Conservation (phyloP, 2,329 filamentous ascomycete genomes). For the Pleochaeta shiraiana region DNA sequence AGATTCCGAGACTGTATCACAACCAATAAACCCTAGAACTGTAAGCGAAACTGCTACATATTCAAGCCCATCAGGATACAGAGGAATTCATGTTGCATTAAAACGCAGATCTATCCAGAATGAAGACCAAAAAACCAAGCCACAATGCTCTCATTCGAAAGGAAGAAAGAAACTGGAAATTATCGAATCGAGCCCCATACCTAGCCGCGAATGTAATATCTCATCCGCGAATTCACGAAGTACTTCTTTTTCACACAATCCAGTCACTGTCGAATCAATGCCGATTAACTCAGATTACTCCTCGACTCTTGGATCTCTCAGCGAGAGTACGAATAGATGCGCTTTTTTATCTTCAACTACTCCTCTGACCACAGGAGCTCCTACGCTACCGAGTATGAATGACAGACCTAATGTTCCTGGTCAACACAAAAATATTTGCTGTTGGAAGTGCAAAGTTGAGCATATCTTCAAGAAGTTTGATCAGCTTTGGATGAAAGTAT, state of each 20-base stretch:
- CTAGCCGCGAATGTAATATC: not conserved
- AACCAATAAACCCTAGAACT: not conserved
- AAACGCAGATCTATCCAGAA: too few relatives aligned
- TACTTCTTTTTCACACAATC: not conserved
- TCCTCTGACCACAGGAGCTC: not conserved
- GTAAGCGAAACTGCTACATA: not conserved
- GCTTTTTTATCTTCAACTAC: slow-evolving; percentile 9
- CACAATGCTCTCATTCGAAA: not conserved
- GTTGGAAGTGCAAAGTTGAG: slow-evolving; percentile 14
- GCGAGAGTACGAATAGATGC: not conserved
- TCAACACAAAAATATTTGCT: slow-evolving; percentile 7
- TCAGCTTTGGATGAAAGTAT: slow-evolving; percentile 9
- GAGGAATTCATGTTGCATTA: too few relatives aligned
- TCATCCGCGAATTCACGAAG: not conserved
- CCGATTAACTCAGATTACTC: too few relatives aligned
- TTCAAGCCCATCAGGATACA: not conserved
- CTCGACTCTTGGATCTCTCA: too few relatives aligned
- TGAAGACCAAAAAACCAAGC: not conserved
- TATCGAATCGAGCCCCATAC: not conserved
- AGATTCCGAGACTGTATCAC: slow-evolving; percentile 10
- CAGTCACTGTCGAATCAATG: not conserved
- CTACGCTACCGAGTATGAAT: not conserved
- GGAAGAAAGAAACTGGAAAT: not conserved
- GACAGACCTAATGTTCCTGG: not conserved
- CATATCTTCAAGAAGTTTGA: slow-evolving; percentile 11